Base-by-base conservation (phyloP, 2,329 filamentous ascomycete genomes). In the Paecilomyces formosus region DNA sequence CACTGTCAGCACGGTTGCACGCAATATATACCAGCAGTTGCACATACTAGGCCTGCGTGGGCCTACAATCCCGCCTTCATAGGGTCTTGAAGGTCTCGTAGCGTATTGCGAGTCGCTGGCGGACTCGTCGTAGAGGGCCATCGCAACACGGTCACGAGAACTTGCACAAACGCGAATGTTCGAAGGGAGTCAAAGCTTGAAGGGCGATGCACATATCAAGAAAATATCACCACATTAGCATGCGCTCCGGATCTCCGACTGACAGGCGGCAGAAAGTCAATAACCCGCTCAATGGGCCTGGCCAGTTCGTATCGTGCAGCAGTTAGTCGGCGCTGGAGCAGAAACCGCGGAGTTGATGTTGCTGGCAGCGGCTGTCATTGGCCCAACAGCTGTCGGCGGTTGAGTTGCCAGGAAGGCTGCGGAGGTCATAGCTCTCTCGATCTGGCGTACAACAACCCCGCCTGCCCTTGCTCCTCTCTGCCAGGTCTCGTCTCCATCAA, bases 1-100 rank as follows among this genome's bases (percentile, higher is more conserved):
- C 54, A 15, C n/a, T 22, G 26, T 51, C n/a, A 57, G 33, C 45
- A 22, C 22, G 15, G 9, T 31, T 22, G 50, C 54, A 18, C 45
- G 51, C 7, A 21, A 52, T 35, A 35, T 35, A 54, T 50, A 33
- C 8, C 1, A 11, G 21, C 22, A 30, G 33, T 52, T 52, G 15
- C n/a, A 68, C 71, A 31, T 73, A 77, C 75, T 71, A 45, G 75
- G 74, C 62, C 75, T 68, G 59, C 75, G 73, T 56, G 74, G 72
- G 52, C 74, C 74, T 13, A 67, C 67, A 49, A 69, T 67, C 22
- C 68, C 70, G 33, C 66, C 68, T 53, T 74, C 72, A 51, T 67
- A 71, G 33, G 68, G 66, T 61, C 72, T 72, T 28, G 63, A 65
- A 52, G 64, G 65, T 57, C 71, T 65, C 39, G 69, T 70, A 35